These are phyloP conservation scores for Orbilia oligospora DNA, from an alignment of 2,329 filamentous ascomycete species.

Conservation along the genomic window DNA sequence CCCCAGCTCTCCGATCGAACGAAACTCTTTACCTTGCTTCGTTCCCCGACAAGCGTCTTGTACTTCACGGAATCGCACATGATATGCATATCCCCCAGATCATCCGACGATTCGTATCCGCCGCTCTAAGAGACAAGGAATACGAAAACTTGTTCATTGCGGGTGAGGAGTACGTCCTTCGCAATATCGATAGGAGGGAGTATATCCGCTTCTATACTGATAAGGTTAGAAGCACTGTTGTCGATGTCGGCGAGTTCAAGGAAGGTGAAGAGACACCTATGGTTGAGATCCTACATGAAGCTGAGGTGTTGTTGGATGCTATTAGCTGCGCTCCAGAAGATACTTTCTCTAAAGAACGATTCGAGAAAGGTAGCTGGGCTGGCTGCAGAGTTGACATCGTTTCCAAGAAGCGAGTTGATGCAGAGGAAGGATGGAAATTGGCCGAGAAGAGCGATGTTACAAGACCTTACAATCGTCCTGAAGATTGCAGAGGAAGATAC, in stretches of 20 bases:
- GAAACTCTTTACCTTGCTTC: constrained; percentile 49
- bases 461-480: constrained; percentile 36
- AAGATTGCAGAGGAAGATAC: constrained; percentile 38
- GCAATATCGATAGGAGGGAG: constrained; percentile 44
- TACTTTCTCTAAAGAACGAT: constrained; percentile 21
- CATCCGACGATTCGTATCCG: constrained; percentile 51
- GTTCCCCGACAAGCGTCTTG: constrained; percentile 47
- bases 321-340: constrained; percentile 53
- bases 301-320: constrained; percentile 50
- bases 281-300: constrained; percentile 47
- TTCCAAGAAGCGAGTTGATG: constrained; percentile 37
- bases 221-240: constrained; percentile 40
- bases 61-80: constrained; percentile 49
- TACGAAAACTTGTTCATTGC: constrained; percentile 50
- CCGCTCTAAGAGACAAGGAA: constrained; percentile 48
- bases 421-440: constrained; percentile 40
- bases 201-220: constrained; percentile 38
- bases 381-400: constrained; percentile 52
- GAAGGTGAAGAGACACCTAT: constrained; percentile 36
- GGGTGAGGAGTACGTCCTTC: constrained; percentile 52
- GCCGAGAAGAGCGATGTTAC: constrained; percentile 30
- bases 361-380: constrained; percentile 56
- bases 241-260: constrained; percentile 32
- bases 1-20: constrained; percentile 35
- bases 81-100: constrained; percentile 53